Percentiles rank a stretch among this genome's conserved stretches.
Conservation (phyloP, 2,329 filamentous ascomycete genomes). For the Thyridium curvatum region DNA sequence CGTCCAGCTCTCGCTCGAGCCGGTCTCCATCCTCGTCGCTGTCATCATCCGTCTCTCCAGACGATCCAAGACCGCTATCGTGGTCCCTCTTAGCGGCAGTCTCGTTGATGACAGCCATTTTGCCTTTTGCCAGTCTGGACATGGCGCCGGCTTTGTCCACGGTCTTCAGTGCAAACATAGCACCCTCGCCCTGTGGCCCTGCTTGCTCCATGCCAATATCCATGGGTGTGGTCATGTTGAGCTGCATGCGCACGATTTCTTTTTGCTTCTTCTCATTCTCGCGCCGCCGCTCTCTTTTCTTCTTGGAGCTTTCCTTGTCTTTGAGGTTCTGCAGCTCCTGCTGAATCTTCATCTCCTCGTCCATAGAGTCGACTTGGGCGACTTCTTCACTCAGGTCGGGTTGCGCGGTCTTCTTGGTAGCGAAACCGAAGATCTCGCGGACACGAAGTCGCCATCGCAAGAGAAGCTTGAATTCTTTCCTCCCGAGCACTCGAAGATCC, state of each 20-base stretch:
- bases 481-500: constrained; percentile 83
- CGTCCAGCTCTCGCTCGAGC: constrained; percentile 79
- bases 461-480: constrained; percentile 89
- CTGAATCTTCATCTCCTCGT: constrained; percentile 87
- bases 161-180: constrained; percentile 80
- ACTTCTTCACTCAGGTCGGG: constrained; percentile 59
- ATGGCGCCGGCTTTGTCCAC: constrained; percentile 71
- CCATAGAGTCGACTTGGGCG: constrained; percentile 81
- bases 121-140: constrained; percentile 65
- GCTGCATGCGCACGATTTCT: constrained; percentile 92
- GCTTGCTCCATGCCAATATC: constrained; percentile 90
- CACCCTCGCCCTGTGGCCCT: constrained; percentile 69
- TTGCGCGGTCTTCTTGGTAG: constrained; percentile 60
- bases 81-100: constrained; percentile 49
- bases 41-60: constrained; percentile 51
- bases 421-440: constrained; percentile 83
- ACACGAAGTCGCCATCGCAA: constrained; percentile 86
- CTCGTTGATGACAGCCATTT: constrained; percentile 65
- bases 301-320: constrained; percentile 69
- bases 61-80: constrained; percentile 52
- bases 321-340: constrained; percentile 78
- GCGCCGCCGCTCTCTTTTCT: constrained; percentile 75
- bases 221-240: constrained; percentile 93
- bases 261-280: constrained; percentile 94
- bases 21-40: constrained; percentile 75